Evolutionary conservation across 768 basidiomycete species (phyloP), one percentile per base, ranked within the genome.

Genomic region (Leccinum boreale): DNA sequence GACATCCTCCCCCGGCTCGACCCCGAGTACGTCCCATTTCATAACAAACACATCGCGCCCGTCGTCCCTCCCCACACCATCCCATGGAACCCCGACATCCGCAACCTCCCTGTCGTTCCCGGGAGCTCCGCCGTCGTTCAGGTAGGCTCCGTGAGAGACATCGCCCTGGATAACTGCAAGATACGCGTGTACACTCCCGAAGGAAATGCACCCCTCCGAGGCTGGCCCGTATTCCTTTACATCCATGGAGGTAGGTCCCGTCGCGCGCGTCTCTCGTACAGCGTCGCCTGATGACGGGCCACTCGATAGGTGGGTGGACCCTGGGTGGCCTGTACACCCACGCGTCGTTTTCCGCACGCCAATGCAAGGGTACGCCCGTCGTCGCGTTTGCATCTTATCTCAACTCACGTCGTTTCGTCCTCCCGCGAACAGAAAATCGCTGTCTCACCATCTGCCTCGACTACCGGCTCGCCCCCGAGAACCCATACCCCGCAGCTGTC

Each of bases 221-320:
- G 87, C 6, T 89, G 87, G 87, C 87, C 86, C 0, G 80, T 85
- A 1, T 80, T 89, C 55, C 78, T 90, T 19, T 90, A 79, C 75
- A 86, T 85, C 65, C 89, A 89, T 60, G 89, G 89, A 57, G 88
- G 87, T 82, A 52, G 31, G 78, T 54, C 12, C 19, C 44, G 50
- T 50, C 26, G 47, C 10, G 14, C 21, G 11, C 47, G 26, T 29
- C 24, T 17, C 9, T 50, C 6, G 3, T 6, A 9, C 3, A 39
- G 19, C 9, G 24, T 48, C 8, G 39, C 39, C 26, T 59, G 26
- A 55, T 23, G 49, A 11, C 14, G 23, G 1, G 23, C 1, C 50
- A 11, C 19, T 44, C n/a, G 23, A 14, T 23, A 85, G 87, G 89
- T 28, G 88, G 89, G 33, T 89, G 89, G 89, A 87, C 87, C 0